Percentiles rank a stretch among this genome's conserved stretches.
Evolutionary conservation across 768 basidiomycete species (phyloP).

Genomic region (Russula olivacea): DNA sequence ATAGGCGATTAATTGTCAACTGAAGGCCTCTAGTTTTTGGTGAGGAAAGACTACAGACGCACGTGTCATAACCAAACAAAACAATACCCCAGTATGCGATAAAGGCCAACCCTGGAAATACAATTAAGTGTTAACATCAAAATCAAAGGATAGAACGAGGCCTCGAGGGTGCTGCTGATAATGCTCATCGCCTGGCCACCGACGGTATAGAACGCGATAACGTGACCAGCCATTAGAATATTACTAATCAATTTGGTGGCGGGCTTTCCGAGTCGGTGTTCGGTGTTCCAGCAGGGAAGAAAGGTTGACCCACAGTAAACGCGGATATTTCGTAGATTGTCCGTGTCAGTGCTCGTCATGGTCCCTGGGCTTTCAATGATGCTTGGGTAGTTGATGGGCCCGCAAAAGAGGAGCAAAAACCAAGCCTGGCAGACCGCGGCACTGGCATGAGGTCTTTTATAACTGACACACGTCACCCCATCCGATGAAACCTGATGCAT

Average conservation of each 20-base stretch:
- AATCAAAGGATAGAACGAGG: too few species aligned
- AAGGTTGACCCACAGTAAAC: slow-evolving; percentile 50
- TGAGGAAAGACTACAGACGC: slow-evolving; percentile 26
- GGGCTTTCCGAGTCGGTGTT: too few species aligned
- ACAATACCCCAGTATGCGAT: slow-evolving; percentile 73
- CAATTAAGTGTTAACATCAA: not conserved
- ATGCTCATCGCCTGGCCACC: too few species aligned
- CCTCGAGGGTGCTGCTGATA: too few species aligned
- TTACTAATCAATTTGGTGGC: too few species aligned
- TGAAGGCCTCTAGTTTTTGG: not conserved
- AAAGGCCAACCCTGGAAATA: slow-evolving; percentile 57
- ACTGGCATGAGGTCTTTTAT: not conserved
- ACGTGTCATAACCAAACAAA: slow-evolving; percentile 81
- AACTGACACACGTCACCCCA: not conserved
- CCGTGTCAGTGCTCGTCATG: too few species aligned
- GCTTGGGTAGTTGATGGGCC: not conserved
- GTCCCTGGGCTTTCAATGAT: too few species aligned
- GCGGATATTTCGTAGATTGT: slow-evolving; percentile 50
- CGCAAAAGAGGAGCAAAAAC: not conserved
- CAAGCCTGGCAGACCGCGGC: not conserved
- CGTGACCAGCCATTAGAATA: too few species aligned
- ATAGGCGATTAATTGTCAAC: not conserved
- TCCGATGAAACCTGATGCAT: not conserved
- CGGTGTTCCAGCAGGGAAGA: too few species aligned
- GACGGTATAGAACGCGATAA: too few species aligned